These are phyloP conservation scores for Circinella minor DNA, from an alignment of 371 early-diverging fungal species.

Conservation along the genomic window DNA sequence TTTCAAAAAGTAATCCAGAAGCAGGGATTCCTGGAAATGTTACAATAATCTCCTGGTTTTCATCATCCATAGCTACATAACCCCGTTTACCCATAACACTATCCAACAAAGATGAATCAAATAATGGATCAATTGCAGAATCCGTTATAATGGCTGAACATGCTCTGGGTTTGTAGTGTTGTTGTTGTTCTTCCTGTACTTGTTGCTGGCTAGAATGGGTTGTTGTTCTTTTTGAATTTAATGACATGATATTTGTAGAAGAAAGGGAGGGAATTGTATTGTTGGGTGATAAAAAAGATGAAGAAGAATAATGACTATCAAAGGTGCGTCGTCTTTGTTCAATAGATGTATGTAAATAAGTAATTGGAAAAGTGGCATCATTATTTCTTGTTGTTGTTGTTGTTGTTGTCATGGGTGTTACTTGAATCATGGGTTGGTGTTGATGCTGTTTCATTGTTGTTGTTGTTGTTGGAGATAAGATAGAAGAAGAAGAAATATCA, in stretches of 20 bases:
- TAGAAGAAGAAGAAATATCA: background rate
- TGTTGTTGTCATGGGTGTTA: background rate
- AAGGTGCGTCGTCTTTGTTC: background rate
- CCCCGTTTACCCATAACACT: conserved; percentile 16
- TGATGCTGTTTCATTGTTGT: background rate
- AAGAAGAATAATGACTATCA: background rate
- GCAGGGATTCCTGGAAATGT: conserved; percentile 40
- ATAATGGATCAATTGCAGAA: background rate
- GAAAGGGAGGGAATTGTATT: too few species aligned
- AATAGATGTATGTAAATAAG: background rate
- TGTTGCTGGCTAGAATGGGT: too few species aligned
- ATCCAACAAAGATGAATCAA: background rate
- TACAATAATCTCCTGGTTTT: conserved; percentile 40
- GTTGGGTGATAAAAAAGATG: too few species aligned
- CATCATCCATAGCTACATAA: conserved; percentile 39
- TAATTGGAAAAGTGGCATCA: conserved; percentile 2
- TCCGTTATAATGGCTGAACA: background rate
- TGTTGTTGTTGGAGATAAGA: too few species aligned
- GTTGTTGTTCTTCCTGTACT: background rate
- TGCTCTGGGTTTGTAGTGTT: background rate
- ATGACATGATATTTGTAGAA: background rate
- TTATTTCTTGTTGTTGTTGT: background rate
- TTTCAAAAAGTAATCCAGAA: conserved; percentile 29
- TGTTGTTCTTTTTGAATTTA: background rate
- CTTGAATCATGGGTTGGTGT: background rate